Base-by-base conservation (phyloP, 1,139 yeast genomes). In the Candida glucosophila region DNA sequence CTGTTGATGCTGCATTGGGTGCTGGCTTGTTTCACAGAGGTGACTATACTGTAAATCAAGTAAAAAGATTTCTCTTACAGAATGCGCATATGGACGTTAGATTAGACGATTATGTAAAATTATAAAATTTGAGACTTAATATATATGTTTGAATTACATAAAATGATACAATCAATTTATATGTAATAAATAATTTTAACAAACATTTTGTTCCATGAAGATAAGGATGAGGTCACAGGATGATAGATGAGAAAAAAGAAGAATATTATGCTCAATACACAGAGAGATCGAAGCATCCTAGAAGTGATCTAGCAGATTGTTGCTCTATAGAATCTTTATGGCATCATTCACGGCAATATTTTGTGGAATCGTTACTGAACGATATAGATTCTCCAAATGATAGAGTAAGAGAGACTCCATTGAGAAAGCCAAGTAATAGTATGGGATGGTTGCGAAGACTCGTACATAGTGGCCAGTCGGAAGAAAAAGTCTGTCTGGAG, bases 1-100 rank as follows among this genome's bases (percentile, higher is more conserved):
- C 73, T 3, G 79, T 90, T 2, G 98, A 90, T 55, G 98, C 98
- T 24, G 97, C 98, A 8, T 65, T 90, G 28, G 98, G 98, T 16
- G 98, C 98, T 3, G 98, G 98, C 23, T 78, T 90, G 75, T 90
- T 90, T 62, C 98, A 90, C 60, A 68, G 97, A 46, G 90, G 81
- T 15, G 97, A 88, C 44, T 90, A 78, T 52, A 77, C 83, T 10
- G 97, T 90, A 9, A 67, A 70, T 29, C 78, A 86, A 28, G 95
- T 90, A 22, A 90, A 90, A 54, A 52, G 67, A 19, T 74, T 66
- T 38, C 64, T 88, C 45, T 56, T 61, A 26, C 52, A 58, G 23
- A 31, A 36, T 15, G 50, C 48, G 5, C 37, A 43, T 5, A 55
- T 58, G 60, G 59, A 57, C 33, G 66, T 58, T 21, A 44, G 66